These are phyloP conservation scores for Cyclotella baltica DNA, from an alignment of 108 stramenopile genomes.

Conservation along the genomic window DNA sequence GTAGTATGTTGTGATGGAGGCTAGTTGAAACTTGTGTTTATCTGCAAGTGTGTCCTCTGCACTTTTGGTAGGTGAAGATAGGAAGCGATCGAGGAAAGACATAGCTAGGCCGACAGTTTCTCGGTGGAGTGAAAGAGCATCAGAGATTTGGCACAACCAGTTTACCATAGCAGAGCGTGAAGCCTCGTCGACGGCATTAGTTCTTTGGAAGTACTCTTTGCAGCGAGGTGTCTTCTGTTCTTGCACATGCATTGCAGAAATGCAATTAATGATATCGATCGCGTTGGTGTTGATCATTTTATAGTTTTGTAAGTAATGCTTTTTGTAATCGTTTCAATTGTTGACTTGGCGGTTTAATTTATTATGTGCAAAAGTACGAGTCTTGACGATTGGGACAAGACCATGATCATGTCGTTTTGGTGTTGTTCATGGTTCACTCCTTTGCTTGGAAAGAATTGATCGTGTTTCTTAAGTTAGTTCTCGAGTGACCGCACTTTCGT, in stretches of 20 bases:
- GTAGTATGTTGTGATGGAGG: conserved; percentile 72
- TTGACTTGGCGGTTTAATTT: no score
- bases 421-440: no score
- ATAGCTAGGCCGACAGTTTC: conserved; percentile 76
- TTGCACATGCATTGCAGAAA: conserved; percentile 31
- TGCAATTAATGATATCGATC: conserved; percentile 1
- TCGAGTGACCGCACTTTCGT: no score
- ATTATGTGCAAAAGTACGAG: background rate
- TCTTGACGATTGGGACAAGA: background rate
- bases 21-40: conserved; percentile 69
- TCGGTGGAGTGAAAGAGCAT: conserved; percentile 35
- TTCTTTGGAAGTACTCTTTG: conserved; percentile 36
- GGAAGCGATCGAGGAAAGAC: conserved; percentile 56
- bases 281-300: background rate
- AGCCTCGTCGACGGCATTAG: conserved; percentile 23
- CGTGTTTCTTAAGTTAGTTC: no score
- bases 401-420: no score
- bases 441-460: no score
- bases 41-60: conserved; percentile 22
- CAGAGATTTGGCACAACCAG: conserved; percentile 46
- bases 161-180: conserved; percentile 48
- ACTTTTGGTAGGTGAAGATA: conserved; percentile 23
- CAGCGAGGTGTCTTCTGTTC: conserved; percentile 21
- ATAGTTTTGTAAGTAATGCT: background rate
- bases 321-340: background rate